Evolutionary conservation across 23 red algal genomes (phyloP), one percentile per base, ranked within the genome.

Genomic region (Rhodosorus marinus): DNA sequence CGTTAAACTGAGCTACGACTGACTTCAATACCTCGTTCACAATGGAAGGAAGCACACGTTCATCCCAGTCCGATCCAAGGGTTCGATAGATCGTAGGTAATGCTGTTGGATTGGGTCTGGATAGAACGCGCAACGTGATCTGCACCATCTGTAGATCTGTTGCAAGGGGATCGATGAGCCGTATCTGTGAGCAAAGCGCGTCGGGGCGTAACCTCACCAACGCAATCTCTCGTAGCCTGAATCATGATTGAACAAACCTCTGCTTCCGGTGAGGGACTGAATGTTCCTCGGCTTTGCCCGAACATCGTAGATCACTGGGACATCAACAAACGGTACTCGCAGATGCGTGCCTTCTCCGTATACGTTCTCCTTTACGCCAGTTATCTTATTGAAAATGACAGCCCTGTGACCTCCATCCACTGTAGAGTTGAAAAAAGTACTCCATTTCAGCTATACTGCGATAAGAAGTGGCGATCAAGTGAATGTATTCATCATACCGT

Each of bases 131-230:
- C 34, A 98, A 64, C 52, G 90, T 85, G 6, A 98, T 46, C 65
- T 98, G 76, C 8, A 98, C 90, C 90, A 85, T 98, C 69, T 98
- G 90, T 47, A 98, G 51, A 57, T 98, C 90, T 56, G 75, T 92
- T 11, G 83, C 76, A n/a, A n/a, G n/a, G n/a, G n/a, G n/a, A 54
- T 8, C 17, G 35, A 1, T 1, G 15, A 2, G 6, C 2, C 33
- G 9, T 1, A 54, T 3, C 8, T n/a, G 31, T 15, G 35, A 8
- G 2, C 35, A 1, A 7, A 54, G 11, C 2, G 15, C 1, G 3
- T 15, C 35, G 9, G 31, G 5, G n/a, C 38, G n/a, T 14, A 43
- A n/a, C 14, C 38, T 43, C n/a, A n/a, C n/a, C 38, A 43, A 43
- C n/a, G 38, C 38, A 14, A 43, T 5, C 15, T 54, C 35, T 34